phyloP scores from a whole-genome alignment of 805 yeast genomes.

The Wickerhamomyces mucosus region DNA sequence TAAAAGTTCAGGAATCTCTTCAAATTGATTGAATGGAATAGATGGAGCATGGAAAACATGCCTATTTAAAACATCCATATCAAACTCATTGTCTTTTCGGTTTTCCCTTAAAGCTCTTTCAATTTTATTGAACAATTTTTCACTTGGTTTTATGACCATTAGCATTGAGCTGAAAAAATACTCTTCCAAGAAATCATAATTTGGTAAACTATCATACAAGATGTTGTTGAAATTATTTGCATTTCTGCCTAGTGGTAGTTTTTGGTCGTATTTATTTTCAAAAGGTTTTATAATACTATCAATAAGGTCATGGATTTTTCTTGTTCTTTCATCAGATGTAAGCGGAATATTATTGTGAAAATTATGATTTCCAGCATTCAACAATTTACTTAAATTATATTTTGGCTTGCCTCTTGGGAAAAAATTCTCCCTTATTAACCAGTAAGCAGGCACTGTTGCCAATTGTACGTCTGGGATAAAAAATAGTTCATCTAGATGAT shows the following conservation, averaged over 20 bases:
- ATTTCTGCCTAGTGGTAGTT: constrained; percentile 1
- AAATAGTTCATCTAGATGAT: constrained; percentile 41
- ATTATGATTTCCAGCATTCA: constrained; percentile 16
- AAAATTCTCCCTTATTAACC: constrained; percentile 24
- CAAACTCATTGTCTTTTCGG: constrained; percentile 31
- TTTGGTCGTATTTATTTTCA: background rate
- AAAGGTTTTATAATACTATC: background rate
- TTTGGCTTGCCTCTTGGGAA: constrained; percentile 13
- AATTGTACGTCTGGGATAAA: constrained; percentile 37
- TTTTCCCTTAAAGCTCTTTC: constrained; percentile 17
- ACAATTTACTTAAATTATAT: constrained; percentile 12
- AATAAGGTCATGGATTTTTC: constrained; percentile 3
- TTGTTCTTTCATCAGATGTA: constrained; percentile 6
- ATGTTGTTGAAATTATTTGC: constrained; percentile 14
- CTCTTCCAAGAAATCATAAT: constrained; percentile 20
- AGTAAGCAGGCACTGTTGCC: constrained; percentile 37
- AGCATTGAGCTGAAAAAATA: constrained; percentile 32
- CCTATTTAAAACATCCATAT: constrained; percentile 42
- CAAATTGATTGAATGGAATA: constrained; percentile 10
- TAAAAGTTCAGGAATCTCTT: constrained; percentile 17
- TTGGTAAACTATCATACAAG: constrained; percentile 32
- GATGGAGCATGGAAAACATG: constrained; percentile 19
- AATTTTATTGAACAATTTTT: constrained; percentile 13
- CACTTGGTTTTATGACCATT: constrained; percentile 49
- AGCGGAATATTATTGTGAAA: constrained; percentile 11